Evolutionary conservation across 495 filamentous ascomycete species (phyloP).

Genomic region (Halenospora varia): DNA sequence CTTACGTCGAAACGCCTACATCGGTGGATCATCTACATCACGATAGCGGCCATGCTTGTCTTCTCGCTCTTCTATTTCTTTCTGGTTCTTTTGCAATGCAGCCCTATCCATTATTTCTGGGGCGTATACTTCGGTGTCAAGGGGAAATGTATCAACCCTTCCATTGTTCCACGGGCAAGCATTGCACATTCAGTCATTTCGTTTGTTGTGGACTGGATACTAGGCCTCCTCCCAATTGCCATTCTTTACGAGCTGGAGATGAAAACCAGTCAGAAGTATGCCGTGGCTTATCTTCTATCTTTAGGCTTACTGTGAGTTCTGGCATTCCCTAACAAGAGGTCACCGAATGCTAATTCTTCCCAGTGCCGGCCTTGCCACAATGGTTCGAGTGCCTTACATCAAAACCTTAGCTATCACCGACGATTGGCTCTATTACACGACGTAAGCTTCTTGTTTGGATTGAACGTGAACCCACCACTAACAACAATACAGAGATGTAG

Average conservation of each 20-base stretch:
- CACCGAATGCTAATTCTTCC: too few relatives aligned
- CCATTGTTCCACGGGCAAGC: conserved; percentile 26
- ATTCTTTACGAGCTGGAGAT: conserved; percentile 39
- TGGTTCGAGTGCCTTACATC: conserved; percentile 37
- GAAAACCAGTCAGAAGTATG: conserved; percentile 29
- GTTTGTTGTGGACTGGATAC: conserved; percentile 35
- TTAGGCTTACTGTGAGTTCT: conserved; percentile 33
- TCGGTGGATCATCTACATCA: conserved; percentile 31
- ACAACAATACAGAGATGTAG: conserved; percentile 17
- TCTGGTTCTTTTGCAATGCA: conserved; percentile 36
- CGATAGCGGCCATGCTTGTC: conserved; percentile 19
- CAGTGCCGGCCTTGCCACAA: conserved; percentile 34
- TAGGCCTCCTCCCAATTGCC: conserved; percentile 38
- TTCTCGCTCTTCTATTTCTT: conserved; percentile 35
- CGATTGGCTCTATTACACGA: conserved; percentile 22
- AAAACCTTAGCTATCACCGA: conserved; percentile 24
- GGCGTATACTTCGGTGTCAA: conserved; percentile 20
- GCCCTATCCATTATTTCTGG: conserved; percentile 35
- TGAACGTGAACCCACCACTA: background rate
- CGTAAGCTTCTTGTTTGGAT: conserved; percentile 4
- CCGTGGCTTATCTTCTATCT: conserved; percentile 30
- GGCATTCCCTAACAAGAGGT: too few relatives aligned
- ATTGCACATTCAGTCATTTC: conserved; percentile 34
- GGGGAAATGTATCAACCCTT: conserved; percentile 31
- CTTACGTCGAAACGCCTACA: conserved; percentile 29